phyloP scores from a whole-genome alignment of 805 yeast genomes.

The Yamadazyma akitaensis region DNA sequence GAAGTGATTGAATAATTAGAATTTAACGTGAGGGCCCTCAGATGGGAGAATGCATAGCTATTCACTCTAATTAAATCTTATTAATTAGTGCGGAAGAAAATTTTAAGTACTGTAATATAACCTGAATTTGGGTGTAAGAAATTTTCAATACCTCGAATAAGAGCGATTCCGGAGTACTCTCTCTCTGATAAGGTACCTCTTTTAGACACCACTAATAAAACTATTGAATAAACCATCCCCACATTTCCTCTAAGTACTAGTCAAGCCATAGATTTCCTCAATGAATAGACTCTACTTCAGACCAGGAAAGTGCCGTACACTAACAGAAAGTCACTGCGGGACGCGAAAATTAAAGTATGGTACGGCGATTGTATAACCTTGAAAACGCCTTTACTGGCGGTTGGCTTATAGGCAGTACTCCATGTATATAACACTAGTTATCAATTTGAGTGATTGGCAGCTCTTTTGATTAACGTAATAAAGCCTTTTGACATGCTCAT shows the following conservation, averaged over 20 bases:
- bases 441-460: neutral
- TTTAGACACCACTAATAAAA: too few species aligned
- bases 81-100: too few species aligned
- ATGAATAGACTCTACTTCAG: neutral
- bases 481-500: neutral
- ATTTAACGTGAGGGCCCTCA: too few species aligned
- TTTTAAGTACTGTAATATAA: too few species aligned
- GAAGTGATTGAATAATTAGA: too few species aligned
- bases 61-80: too few species aligned
- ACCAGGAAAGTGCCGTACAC: slow-evolving; percentile 1
- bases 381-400: neutral
- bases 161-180: too few species aligned
- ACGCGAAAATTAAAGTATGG: slow-evolving; percentile 1
- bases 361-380: slow-evolving; percentile 2
- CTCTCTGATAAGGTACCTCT: too few species aligned
- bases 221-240: neutral
- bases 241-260: slow-evolving; percentile 2
- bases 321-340: slow-evolving; percentile 2
- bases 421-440: neutral
- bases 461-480: neutral
- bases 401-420: neutral
- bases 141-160: too few species aligned
- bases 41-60: too few species aligned
- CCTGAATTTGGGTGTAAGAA: too few species aligned
- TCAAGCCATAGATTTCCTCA: slow-evolving; percentile 3